Percentiles rank a stretch among this genome's conserved stretches.
phyloP scores from a whole-genome alignment of 2,329 filamentous ascomycete genomes.

The Emergomyces africanus region DNA sequence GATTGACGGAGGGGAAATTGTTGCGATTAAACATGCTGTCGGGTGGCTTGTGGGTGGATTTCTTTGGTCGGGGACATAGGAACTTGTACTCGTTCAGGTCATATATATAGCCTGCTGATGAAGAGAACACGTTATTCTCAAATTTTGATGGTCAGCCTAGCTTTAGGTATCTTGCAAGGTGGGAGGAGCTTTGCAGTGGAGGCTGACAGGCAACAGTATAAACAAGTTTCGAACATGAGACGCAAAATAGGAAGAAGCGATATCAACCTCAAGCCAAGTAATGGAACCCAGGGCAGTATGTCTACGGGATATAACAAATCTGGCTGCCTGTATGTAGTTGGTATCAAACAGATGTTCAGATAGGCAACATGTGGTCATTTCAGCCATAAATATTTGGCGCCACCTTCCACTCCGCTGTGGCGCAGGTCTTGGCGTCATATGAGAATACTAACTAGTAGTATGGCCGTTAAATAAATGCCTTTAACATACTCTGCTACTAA shows the following conservation, averaged over 20 bases:
- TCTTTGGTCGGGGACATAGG: neutral
- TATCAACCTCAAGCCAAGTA: neutral
- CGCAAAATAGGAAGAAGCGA: neutral
- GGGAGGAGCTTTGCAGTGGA: neutral
- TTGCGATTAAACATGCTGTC: constrained; percentile 45
- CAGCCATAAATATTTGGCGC: neutral
- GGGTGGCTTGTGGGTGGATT: neutral
- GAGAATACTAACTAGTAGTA: too few species aligned
- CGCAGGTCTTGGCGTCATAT: neutral
- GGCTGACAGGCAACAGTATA: neutral
- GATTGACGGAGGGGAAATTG: constrained; percentile 34
- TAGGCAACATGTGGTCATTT: neutral
- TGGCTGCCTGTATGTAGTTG: neutral
- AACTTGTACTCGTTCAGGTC: neutral
- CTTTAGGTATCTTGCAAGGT: neutral
- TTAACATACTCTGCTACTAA: too few species aligned
- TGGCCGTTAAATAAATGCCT: too few species aligned
- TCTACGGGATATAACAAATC: neutral
- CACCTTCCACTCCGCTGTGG: neutral
- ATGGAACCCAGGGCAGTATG: neutral
- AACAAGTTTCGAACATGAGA: neutral
- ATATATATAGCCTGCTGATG: neutral
- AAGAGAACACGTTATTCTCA: neutral
- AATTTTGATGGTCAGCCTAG: neutral
- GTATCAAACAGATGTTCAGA: neutral